Percentiles rank a stretch among this genome's conserved stretches.
These are phyloP conservation scores for Arxiozyma telluris DNA, from an alignment of 1,139 yeast genomes.

Conservation along the genomic window DNA sequence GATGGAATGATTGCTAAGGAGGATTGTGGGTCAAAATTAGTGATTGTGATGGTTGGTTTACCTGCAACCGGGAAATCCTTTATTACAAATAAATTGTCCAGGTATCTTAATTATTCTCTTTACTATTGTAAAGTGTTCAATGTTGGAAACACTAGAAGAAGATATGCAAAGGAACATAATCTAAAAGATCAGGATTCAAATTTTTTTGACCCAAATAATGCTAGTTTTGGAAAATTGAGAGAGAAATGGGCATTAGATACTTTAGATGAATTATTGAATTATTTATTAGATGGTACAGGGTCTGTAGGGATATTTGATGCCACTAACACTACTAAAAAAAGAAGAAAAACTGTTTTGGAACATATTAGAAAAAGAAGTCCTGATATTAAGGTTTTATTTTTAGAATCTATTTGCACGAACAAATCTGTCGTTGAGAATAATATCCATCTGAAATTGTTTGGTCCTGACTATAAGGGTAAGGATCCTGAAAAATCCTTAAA, in stretches of 20 bases:
- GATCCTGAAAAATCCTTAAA: slow-evolving; percentile 70
- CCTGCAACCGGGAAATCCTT: slow-evolving; percentile 93
- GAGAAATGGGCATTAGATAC: slow-evolving; percentile 98
- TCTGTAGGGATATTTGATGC: slow-evolving; percentile 95
- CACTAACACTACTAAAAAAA: slow-evolving; percentile 72
- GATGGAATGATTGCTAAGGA: slow-evolving; percentile 71
- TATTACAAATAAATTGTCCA: slow-evolving; percentile 78
- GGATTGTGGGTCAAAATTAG: slow-evolving; percentile 69
- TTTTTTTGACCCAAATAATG: slow-evolving; percentile 78
- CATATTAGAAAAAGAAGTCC: slow-evolving; percentile 58
- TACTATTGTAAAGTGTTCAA: slow-evolving; percentile 85
- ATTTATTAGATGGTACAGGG: slow-evolving; percentile 70
- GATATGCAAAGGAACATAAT: slow-evolving; percentile 39
- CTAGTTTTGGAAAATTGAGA: slow-evolving; percentile 53
- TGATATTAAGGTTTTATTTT: slow-evolving; percentile 67
- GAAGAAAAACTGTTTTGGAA: slow-evolving; percentile 61
- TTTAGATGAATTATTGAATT: slow-evolving; percentile 72
- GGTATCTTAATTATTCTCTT: slow-evolving; percentile 87
- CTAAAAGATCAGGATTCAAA: slow-evolving; percentile 53
- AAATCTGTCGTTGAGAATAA: slow-evolving; percentile 69
- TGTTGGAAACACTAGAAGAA: slow-evolving; percentile 87
- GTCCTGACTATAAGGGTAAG: slow-evolving; percentile 87
- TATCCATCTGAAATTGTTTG: slow-evolving; percentile 74
- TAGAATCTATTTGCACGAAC: slow-evolving; percentile 85
- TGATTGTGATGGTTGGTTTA: slow-evolving; percentile 88